Percentiles rank a stretch among this genome's conserved stretches.
Conservation (phyloP, 2,329 filamentous ascomycete genomes). For the Ophiostoma quercus region DNA sequence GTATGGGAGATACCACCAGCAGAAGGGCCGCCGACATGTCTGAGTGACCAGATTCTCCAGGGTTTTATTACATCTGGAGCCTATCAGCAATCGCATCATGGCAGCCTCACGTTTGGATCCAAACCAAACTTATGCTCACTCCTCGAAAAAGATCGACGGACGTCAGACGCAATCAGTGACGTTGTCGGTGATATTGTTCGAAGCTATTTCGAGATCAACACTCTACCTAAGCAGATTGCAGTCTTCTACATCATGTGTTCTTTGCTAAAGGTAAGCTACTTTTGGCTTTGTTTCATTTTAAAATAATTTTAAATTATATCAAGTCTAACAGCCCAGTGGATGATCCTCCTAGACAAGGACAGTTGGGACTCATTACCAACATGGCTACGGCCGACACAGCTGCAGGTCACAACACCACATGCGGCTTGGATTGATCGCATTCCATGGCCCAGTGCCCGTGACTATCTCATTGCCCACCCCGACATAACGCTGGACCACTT, state of each 20-base stretch:
- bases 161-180: constrained; percentile 33
- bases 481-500: constrained; percentile 34
- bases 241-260: constrained; percentile 33
- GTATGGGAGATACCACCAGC: neutral
- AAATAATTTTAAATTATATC: no score
- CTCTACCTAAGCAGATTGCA: constrained; percentile 32
- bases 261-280: constrained; percentile 34
- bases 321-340: neutral
- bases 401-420: constrained; percentile 31
- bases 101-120: neutral
- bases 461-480: constrained; percentile 21
- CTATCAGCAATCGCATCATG: neutral
- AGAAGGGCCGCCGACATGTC: neutral
- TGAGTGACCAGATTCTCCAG: neutral
- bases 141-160: neutral
- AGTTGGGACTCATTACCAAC: constrained; percentile 33
- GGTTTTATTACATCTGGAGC: neutral
- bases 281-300: neutral
- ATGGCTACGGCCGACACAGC: constrained; percentile 32
- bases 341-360: constrained; percentile 30
- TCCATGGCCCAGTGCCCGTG: constrained; percentile 33
- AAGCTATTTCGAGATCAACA: constrained; percentile 33
- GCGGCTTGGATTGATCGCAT: constrained; percentile 35
- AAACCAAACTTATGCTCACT: neutral
- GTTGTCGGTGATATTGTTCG: constrained; percentile 33